Conservation (phyloP, 441 rosid genomes). For the Caryocar brasiliense region DNA sequence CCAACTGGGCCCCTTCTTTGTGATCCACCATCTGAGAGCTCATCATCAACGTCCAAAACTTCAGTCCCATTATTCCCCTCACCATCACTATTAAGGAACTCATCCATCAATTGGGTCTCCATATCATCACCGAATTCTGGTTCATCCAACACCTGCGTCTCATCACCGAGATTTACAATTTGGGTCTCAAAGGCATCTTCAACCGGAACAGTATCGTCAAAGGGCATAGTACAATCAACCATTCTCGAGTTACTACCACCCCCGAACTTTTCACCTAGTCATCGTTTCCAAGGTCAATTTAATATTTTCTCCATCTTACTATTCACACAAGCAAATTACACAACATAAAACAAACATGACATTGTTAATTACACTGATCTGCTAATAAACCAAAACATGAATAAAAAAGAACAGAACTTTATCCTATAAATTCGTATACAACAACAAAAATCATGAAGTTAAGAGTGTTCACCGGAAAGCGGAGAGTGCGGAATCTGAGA, state of each 20-base stretch:
- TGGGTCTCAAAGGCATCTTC: conserved; percentile 51
- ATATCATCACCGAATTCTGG: conserved; percentile 19
- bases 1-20: conserved; percentile 6
- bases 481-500: conserved; percentile 20
- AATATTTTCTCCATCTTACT: too few species aligned
- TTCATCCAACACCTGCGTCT: conserved; percentile 36
- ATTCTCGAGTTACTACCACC: conserved; percentile 10
- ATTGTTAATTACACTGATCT: too few species aligned
- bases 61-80: conserved; percentile 38
- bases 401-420: not conserved
- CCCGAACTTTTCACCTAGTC: conserved; percentile 19
- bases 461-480: not conserved
- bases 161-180: conserved; percentile 30
- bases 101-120: conserved; percentile 41
- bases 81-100: conserved; percentile 24
- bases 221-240: conserved; percentile 15
- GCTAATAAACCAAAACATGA: not conserved
- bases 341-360: not conserved
- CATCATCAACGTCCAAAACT: conserved; percentile 27
- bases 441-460: not conserved
- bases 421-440: not conserved
- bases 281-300: not conserved
- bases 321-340: not conserved
- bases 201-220: conserved; percentile 25
- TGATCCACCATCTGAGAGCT: conserved; percentile 19